Conservation (phyloP, 2,329 filamentous ascomycete species). For the Nothophaeocryptopus gaeumannii region DNA sequence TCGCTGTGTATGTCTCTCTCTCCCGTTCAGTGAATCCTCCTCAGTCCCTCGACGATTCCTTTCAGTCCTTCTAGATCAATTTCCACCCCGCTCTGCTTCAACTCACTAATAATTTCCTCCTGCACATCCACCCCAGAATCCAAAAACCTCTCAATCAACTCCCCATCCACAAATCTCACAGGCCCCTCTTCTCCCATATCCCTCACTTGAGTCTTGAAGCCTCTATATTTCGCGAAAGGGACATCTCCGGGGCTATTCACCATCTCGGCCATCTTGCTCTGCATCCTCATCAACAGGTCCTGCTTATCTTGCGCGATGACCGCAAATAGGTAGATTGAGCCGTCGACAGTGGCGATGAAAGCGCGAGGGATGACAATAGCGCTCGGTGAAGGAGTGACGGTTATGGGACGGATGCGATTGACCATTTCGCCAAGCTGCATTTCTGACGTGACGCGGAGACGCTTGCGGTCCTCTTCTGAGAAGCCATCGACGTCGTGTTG, state of each 20-base stretch:
- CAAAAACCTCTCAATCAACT: constrained; percentile 82
- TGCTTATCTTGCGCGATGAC: constrained; percentile 69
- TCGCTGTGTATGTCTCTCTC: background rate
- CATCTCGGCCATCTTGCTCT: constrained; percentile 64
- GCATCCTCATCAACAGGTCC: constrained; percentile 79
- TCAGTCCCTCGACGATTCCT: constrained; percentile 59
- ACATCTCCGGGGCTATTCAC: constrained; percentile 70
- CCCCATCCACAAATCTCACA: constrained; percentile 85
- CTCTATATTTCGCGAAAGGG: constrained; percentile 75
- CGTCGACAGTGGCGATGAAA: constrained; percentile 88
- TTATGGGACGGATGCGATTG: constrained; percentile 76
- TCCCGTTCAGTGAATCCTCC: constrained; percentile 43
- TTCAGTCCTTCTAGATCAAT: constrained; percentile 56
- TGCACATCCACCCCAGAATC: constrained; percentile 62
- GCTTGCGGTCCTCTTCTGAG: constrained; percentile 67
- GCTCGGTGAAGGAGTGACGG: constrained; percentile 61
- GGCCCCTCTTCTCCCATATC: constrained; percentile 65
- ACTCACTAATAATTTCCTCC: constrained; percentile 50
- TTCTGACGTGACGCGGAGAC: constrained; percentile 73
- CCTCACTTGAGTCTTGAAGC: constrained; percentile 70
- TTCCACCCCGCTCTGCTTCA: constrained; percentile 45
- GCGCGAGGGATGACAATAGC: constrained; percentile 75
- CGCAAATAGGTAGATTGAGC: constrained; percentile 85
- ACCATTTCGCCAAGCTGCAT: constrained; percentile 89
- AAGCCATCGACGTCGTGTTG: constrained; percentile 69